Percentiles rank a stretch among this genome's conserved stretches.
These are phyloP conservation scores for Podospora australis DNA, from an alignment of 495 filamentous ascomycete genomes.

Conservation along the genomic window DNA sequence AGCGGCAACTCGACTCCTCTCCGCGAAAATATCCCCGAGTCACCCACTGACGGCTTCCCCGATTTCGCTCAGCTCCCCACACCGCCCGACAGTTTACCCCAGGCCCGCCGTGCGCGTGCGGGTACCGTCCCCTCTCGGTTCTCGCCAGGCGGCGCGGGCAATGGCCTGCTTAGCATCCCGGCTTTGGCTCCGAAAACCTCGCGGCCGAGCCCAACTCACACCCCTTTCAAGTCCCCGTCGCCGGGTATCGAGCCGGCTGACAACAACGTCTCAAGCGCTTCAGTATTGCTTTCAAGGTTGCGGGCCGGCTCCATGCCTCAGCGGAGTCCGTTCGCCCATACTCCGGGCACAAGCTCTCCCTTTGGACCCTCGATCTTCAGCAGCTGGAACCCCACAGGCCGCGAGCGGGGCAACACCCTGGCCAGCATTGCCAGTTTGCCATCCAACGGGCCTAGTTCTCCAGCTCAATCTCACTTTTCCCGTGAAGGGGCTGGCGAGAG, in stretches of 20 bases:
- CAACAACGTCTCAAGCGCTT: slow-evolving; percentile 46
- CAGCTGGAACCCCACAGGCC: slow-evolving; percentile 64
- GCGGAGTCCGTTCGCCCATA: slow-evolving; percentile 60
- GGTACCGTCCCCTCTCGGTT: slow-evolving; percentile 97
- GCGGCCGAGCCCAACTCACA: slow-evolving; percentile 83
- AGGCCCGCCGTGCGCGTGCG: slow-evolving; percentile 66
- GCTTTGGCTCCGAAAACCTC: slow-evolving; percentile 72
- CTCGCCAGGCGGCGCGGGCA: slow-evolving; percentile 57
- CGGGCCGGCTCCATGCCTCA: slow-evolving; percentile 96
- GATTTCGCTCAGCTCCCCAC: slow-evolving; percentile 68
- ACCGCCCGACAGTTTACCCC: slow-evolving; percentile 51
- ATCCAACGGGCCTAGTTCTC: slow-evolving; percentile 84
- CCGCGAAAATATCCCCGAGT: slow-evolving; percentile 95
- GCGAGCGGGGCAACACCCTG: slow-evolving; percentile 77
- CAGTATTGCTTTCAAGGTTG: slow-evolving; percentile 75
- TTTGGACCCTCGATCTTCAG: slow-evolving; percentile 90
- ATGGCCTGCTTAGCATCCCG: slow-evolving; percentile 54
- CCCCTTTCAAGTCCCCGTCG: slow-evolving; percentile 76
- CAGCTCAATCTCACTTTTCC: slow-evolving; percentile 82
- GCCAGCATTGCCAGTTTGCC: slow-evolving; percentile 65
- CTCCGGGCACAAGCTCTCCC: slow-evolving; percentile 49
- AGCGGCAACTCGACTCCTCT: slow-evolving; percentile 93
- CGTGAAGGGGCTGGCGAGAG: slow-evolving; percentile 79
- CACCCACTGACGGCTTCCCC: slow-evolving; percentile 91
- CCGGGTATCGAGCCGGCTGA: slow-evolving; percentile 60